Evolutionary conservation across 2,329 filamentous ascomycete species (phyloP).

Genomic region (Microcyclospora tardicrescens): DNA sequence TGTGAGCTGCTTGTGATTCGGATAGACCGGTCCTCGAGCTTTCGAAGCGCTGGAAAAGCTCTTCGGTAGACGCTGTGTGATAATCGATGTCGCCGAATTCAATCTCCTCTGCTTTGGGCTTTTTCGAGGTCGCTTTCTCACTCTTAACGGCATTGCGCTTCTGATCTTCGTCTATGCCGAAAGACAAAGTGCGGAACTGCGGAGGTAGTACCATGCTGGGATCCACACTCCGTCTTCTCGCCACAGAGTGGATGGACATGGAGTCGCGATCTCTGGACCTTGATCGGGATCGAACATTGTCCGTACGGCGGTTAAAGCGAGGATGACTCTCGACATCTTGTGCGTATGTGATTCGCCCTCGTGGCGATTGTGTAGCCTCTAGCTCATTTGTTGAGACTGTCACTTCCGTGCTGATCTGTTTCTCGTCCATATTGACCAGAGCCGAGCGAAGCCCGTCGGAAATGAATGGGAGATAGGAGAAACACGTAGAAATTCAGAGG

Average conservation of each 20-base stretch:
- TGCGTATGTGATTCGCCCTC: slow-evolving; percentile 12
- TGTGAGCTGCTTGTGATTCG: slow-evolving; percentile 41
- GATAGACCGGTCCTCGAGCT: slow-evolving; percentile 49
- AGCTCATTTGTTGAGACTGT: too few relatives aligned
- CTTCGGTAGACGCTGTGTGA: slow-evolving; percentile 47
- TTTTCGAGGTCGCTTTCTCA: slow-evolving; percentile 15
- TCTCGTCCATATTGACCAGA: too few relatives aligned
- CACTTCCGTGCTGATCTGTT: too few relatives aligned
- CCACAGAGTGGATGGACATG: slow-evolving; percentile 24
- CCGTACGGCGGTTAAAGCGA: slow-evolving; percentile 5
- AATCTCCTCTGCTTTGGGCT: slow-evolving; percentile 8
- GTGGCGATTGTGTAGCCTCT: too few relatives aligned
- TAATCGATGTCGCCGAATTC: slow-evolving; percentile 45
- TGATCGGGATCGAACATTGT: slow-evolving; percentile 6
- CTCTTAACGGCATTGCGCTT: slow-evolving; percentile 16
- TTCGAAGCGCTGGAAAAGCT: slow-evolving; percentile 47
- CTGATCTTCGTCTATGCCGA: slow-evolving; percentile 28
- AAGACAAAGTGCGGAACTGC: slow-evolving; percentile 32
- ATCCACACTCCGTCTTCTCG: slow-evolving; percentile 29
- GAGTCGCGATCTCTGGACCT: slow-evolving; percentile 19
- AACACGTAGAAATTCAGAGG: too few relatives aligned
- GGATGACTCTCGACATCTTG: too few relatives aligned
- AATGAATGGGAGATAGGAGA: too few relatives aligned
- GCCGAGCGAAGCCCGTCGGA: too few relatives aligned
- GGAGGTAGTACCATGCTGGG: slow-evolving; percentile 32